Percentiles rank a stretch among this genome's conserved stretches.
phyloP scores from a whole-genome alignment of 1,139 yeast species.

The Scheffersomyces parashehatae region DNA sequence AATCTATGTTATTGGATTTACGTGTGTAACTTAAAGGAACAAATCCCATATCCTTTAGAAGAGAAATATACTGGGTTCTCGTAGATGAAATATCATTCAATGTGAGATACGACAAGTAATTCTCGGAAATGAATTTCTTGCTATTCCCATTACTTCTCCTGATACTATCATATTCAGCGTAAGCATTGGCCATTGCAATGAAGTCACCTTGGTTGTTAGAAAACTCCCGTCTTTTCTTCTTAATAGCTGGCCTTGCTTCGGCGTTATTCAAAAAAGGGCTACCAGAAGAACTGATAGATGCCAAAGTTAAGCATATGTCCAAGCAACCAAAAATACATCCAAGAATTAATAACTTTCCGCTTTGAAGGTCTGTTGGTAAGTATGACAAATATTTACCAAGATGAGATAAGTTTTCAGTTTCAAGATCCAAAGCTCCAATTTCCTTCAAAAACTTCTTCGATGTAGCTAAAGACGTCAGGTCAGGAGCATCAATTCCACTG shows the following conservation, averaged over 20 bases:
- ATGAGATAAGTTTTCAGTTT: constrained; percentile 60
- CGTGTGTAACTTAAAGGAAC: constrained; percentile 50
- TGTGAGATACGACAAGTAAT: constrained; percentile 62
- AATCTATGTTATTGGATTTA: constrained; percentile 13
- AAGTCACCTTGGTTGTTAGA: constrained; percentile 65
- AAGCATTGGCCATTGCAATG: constrained; percentile 60
- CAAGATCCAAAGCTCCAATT: constrained; percentile 64
- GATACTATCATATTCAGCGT: constrained; percentile 50
- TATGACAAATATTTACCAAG: constrained; percentile 80
- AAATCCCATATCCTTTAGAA: constrained; percentile 76
- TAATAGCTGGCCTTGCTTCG: constrained; percentile 67
- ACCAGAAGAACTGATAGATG: constrained; percentile 73
- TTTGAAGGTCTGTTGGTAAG: constrained; percentile 82
- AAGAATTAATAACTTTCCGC: constrained; percentile 77
- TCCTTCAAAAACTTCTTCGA: constrained; percentile 65
- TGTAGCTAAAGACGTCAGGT: constrained; percentile 53
- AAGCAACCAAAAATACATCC: constrained; percentile 84
- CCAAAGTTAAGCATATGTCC: constrained; percentile 72
- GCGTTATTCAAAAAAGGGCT: constrained; percentile 65
- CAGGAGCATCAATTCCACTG: constrained; percentile 84
- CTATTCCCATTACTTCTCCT: constrained; percentile 22
- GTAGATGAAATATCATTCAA: constrained; percentile 74
- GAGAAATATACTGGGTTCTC: constrained; percentile 63
- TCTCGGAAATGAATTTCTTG: constrained; percentile 58
- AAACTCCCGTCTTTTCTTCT: constrained; percentile 44